Evolutionary conservation across 2,329 filamentous ascomycete species (phyloP).

Genomic region (Ophiosphaerella narmari): DNA sequence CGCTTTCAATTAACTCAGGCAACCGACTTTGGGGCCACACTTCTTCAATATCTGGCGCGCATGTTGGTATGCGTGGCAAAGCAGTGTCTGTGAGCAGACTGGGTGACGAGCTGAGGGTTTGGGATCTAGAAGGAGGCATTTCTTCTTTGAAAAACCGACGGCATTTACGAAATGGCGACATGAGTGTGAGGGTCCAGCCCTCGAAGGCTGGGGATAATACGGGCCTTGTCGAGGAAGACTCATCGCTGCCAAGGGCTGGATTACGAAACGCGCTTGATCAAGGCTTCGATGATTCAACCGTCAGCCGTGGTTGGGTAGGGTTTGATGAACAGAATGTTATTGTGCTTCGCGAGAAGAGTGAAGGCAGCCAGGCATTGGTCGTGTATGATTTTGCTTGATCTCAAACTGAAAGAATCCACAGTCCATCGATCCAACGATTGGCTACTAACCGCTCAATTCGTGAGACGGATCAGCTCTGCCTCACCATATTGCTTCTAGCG

Average conservation of each 20-base stretch:
- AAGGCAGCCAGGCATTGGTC: slow-evolving; percentile 73
- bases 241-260: slow-evolving; percentile 32
- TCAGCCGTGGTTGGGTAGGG: slow-evolving; percentile 70
- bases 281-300: slow-evolving; percentile 45
- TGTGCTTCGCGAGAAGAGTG: slow-evolving; percentile 72
- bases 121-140: slow-evolving; percentile 81
- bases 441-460: no score
- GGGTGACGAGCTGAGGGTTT: slow-evolving; percentile 74
- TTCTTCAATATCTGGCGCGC: slow-evolving; percentile 82
- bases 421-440: no score
- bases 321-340: slow-evolving; percentile 95
- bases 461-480: no score
- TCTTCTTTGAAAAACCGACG: slow-evolving; percentile 51
- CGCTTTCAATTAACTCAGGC: slow-evolving; percentile 71
- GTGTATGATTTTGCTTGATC: slow-evolving; percentile 82
- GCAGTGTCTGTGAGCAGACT: slow-evolving; percentile 84
- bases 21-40: slow-evolving; percentile 89
- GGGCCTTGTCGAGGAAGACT: slow-evolving; percentile 20
- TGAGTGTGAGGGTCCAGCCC: slow-evolving; percentile 60
- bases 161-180: slow-evolving; percentile 50
- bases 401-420: no score
- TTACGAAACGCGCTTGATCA: slow-evolving; percentile 44
- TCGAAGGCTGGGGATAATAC: slow-evolving; percentile 32
- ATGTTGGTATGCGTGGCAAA: slow-evolving; percentile 82
- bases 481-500: no score